Percentiles rank a stretch among this genome's conserved stretches.
Evolutionary conservation across 2,329 filamentous ascomycete genomes (phyloP).

Genomic region (Calonectria pauciramosa): DNA sequence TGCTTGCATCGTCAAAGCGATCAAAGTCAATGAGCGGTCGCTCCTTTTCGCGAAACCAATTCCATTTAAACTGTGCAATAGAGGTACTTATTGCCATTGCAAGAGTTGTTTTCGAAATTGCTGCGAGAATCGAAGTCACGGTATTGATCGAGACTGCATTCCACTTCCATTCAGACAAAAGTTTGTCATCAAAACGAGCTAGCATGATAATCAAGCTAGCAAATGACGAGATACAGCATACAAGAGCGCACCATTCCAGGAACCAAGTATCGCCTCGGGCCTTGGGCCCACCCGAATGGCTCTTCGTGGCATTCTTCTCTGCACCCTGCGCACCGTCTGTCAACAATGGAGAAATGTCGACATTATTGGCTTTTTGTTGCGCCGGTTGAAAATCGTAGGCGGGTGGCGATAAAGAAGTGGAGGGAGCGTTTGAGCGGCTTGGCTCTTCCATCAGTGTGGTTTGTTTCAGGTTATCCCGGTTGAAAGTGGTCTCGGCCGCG

Average conservation of each 20-base stretch:
- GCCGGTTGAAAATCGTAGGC: neutral
- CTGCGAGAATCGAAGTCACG: neutral
- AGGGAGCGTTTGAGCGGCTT: neutral
- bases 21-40: neutral
- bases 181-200: neutral
- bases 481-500: too few relatives aligned
- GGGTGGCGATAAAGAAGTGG: neutral
- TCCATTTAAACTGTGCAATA: neutral
- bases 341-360: neutral
- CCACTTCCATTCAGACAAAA: neutral
- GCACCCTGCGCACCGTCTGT: neutral
- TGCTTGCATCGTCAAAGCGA: neutral
- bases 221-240: neutral
- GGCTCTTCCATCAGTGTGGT: neutral
- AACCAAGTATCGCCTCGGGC: neutral
- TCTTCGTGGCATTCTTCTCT: neutral
- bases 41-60: neutral
- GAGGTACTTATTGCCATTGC: neutral
- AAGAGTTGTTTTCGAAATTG: neutral
- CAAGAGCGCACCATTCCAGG: neutral
- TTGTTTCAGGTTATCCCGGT: neutral
- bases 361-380: neutral
- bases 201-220: neutral
- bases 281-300: neutral
- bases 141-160: neutral